Evolutionary conservation across 148 eudicot species (phyloP), one percentile per base, ranked within the genome.

Genomic region (Rhododendron simsii): DNA sequence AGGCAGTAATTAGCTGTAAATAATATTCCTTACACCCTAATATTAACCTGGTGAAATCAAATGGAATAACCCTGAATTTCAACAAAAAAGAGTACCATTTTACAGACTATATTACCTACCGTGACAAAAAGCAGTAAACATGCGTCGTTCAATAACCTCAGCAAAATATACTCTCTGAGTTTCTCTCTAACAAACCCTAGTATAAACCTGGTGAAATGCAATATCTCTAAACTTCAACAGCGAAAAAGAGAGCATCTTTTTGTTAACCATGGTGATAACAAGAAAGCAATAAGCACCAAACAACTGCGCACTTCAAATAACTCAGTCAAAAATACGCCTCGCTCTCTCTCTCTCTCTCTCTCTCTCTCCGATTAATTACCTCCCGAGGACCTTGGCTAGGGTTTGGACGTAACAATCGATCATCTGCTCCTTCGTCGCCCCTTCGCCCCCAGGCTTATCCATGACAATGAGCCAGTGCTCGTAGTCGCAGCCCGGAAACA

Each of bases 401-500:
- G 96, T 95, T 81, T 91, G 82, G 71, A 95, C 84, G 69, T 93
- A 95, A 53, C 92, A 90, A 82, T 91, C 91, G 76, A 95, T 92
- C 95, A 93, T 93, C 89, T 91, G 85, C 90, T 92, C 85, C 80
- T 95, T 95, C 3, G 86, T 88, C 1, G 94, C 94, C 15, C 90
- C 91, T 63, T 93, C 97, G 0, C 95, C 96, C 5, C 94, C 98
- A 7, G 95, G 95, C 86, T 93, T 91, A 78, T 95, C 96, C 96
- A 95, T 95, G 0, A 95, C 95, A 63, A 95, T 95, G 23, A 95
- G 88, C 98, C 96, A 95, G 86, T 93, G 98, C 89, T 95, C 95
- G 63, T 95, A 95, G 45, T 95, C 98, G 76, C 98, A 93, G 0
- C 96, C 96, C 0, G 96, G 96, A 37, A 94, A 94, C 8, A 94